Conservation (phyloP, 352 stramenopile genomes). For the Globisporangium solare region DNA sequence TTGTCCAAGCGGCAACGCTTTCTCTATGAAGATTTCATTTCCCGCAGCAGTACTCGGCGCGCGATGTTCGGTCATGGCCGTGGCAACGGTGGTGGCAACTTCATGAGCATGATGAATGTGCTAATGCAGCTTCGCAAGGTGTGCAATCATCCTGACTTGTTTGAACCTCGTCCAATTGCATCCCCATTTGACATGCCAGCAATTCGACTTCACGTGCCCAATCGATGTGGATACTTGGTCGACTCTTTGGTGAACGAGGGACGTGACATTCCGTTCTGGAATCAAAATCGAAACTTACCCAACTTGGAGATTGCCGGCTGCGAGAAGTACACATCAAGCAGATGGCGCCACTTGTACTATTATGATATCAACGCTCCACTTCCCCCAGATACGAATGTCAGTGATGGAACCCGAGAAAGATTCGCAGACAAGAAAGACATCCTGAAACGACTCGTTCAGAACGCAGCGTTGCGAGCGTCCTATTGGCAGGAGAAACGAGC, state of each 20-base stretch:
- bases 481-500: conserved; percentile 43
- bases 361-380: conserved; percentile 38
- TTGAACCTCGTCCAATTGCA: conserved; percentile 94
- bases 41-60: conserved; percentile 90
- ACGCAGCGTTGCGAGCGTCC: conserved; percentile 20
- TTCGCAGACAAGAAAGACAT: conserved; percentile 38
- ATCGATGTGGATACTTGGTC: conserved; percentile 39
- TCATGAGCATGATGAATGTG: conserved; percentile 99
- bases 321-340: conserved; percentile 25
- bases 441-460: conserved; percentile 22
- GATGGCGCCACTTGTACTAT: conserved; percentile 36
- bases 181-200: conserved; percentile 90
- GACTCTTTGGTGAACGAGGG: conserved; percentile 35
- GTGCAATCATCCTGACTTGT: conserved; percentile 98
- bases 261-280: conserved; percentile 36
- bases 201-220: conserved; percentile 26
- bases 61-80: conserved; percentile 82
- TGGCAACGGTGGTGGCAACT: conserved; percentile 55
- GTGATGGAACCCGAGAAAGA: conserved; percentile 9
- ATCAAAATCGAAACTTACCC: conserved; percentile 24
- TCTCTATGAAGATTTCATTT: conserved; percentile 99
- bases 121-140: conserved; percentile 98
- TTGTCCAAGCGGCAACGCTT: conserved; percentile 94
- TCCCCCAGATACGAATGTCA: conserved; percentile 19
- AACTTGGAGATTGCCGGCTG: conserved; percentile 33